Base-by-base conservation (phyloP, 192 early-diverging fungal species). In the Coemansia sp. region DNA sequence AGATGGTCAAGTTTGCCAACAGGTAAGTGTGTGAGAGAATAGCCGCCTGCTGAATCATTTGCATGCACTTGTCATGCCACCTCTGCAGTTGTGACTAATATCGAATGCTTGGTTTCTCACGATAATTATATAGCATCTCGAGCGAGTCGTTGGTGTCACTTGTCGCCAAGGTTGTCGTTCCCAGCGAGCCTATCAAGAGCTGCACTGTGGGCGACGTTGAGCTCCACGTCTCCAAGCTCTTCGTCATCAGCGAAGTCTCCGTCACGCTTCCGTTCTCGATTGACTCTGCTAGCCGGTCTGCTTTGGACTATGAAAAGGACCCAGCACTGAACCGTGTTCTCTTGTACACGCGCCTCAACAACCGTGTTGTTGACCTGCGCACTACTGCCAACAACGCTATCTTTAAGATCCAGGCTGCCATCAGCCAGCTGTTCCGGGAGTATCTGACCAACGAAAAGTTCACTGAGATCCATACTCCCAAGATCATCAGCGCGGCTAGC, bases 391-490 rank as follows among this genome's bases (percentile, higher is more conserved):
- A 97, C 86, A 92, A 99, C 42, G 92, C 95, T 42, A 96, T 98
- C 65, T 99, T 99, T 93, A 89, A 93, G 66, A 89, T 99, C 70
- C 98, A 99, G 83, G 91, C 91, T 35, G 96, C 90, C 44, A 91
- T 99, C 13, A 90, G 91, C 85, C 88, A 87, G 64, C 86, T 98
- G 69, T 99, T 99, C 93, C 90, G 98, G 68, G 95, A 98, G 73
- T 99, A 90, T 78, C 83, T 99, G 54, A 85, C 90, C 56, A 74
- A 79, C 27, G 83, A 93, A 54, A 84, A 83, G 40, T 98, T 97
- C 54, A 89, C 92, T 65, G 98, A 99, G 84, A 98, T 99, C 72
- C 98, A 99, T 80, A 90, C 96, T 27, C 98, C 98, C 72, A 99
- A 99, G 88, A 88, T 99, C 62, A 89, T 97, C 68, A 89, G 89